Evolutionary conservation across 1,284 basidiomycete genomes (phyloP).

Genomic region (Moesziomyces parantarcticus): DNA sequence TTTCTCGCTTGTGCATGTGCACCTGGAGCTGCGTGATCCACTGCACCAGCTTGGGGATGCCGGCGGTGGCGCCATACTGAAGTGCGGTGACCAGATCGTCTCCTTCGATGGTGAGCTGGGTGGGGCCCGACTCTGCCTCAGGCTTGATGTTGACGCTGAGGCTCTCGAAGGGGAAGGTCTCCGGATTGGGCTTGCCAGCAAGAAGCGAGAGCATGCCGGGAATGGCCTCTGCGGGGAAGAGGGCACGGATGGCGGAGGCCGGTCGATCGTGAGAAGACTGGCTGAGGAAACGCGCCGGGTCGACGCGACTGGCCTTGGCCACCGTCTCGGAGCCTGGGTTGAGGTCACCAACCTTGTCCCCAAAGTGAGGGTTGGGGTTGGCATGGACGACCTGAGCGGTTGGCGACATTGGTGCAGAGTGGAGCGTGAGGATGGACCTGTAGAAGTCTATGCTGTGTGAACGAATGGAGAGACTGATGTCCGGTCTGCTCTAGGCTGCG

Average conservation of each 20-base stretch:
- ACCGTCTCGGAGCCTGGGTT: constrained; percentile 15
- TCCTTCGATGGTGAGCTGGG: constrained; percentile 62
- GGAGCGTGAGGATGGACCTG: neutral
- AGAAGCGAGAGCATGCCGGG: constrained; percentile 84
- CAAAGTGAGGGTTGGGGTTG: constrained; percentile 25
- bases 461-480: neutral
- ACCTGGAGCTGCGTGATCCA: constrained; percentile 73
- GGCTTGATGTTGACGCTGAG: constrained; percentile 73
- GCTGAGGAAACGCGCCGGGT: constrained; percentile 40
- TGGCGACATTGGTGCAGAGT: constrained; percentile 20
- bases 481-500: neutral
- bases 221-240: constrained; percentile 80
- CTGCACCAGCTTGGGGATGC: constrained; percentile 74
- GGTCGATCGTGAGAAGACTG: constrained; percentile 28
- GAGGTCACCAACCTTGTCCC: constrained; percentile 45
- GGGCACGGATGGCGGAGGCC: constrained; percentile 71
- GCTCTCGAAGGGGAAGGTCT: constrained; percentile 86
- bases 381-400: constrained; percentile 35
- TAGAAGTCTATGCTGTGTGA: neutral
- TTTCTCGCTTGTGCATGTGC: constrained; percentile 77
- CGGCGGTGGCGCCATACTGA: constrained; percentile 76
- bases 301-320: constrained; percentile 26
- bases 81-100: constrained; percentile 65
- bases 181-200: constrained; percentile 80
- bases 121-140: constrained; percentile 40